Evolutionary conservation across 1,284 basidiomycete species (phyloP), one percentile per base, ranked within the genome.

Genomic region (Schizopora paradoxa): DNA sequence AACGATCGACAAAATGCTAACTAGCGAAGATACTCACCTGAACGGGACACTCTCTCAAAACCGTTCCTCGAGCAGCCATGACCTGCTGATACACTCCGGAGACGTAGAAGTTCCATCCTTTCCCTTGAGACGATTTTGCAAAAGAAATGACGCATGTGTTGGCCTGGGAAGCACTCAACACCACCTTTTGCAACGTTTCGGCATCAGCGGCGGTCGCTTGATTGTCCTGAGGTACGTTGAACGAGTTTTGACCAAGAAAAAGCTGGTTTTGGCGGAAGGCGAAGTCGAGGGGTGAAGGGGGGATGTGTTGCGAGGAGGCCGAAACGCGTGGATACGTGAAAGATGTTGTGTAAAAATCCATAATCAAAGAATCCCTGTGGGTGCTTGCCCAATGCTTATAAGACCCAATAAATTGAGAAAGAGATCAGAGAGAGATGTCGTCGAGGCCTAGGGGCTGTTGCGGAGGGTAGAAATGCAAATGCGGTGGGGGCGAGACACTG

Each of bases 291-390:
- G 79, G 74, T 51, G 77, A 76, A 55, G 77, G 66, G 43, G 76
- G 68, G 46, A 79, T 77, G 66, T 76, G 76, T 67, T 73, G 66
- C 8, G 49, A 47, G 6, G 66, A 78, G 74, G 61, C 79, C 80
- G 80, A 74, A 62, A 80, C 73, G 70, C 86, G 84, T 57, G 88
- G 88, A 69, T 88, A 85, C 59, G 82, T 84, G 73, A 91, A 91
- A 61, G 91, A 89, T 56, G 89, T 90, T 45, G 91, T 89, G 77
- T 93, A 94, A 62, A 92, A 80, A 65, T 94, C 91, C 91, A 93
- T 92, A 61, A 61, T 67, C 55, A 44, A 49, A 23, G 16, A n/a
- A n/a, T n/a, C n/a, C n/a, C n/a, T n/a, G n/a, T n/a, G n/a, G n/a
- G n/a, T n/a, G n/a, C n/a, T n/a, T n/a, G n/a, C n/a, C n/a, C n/a